phyloP scores from a whole-genome alignment of 495 filamentous ascomycete genomes.

The Articulospora tetracladia region DNA sequence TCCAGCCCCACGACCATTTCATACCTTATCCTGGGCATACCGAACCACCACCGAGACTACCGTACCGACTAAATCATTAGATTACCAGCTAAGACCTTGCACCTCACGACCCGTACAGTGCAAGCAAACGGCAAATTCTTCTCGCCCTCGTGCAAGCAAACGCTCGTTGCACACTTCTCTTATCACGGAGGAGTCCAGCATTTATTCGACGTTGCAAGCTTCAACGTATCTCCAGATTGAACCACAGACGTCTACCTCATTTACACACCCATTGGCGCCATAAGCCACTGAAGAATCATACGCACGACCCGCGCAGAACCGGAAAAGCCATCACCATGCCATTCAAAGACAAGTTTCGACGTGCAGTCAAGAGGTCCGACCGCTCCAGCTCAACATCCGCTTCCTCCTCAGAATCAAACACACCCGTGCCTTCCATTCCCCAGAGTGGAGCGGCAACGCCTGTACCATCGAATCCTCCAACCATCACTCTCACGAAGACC shows the following conservation, averaged over 20 bases:
- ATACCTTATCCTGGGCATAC: background rate
- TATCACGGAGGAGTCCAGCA: background rate
- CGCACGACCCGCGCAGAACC: background rate
- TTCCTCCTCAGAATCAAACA: constrained; percentile 1
- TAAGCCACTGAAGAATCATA: background rate
- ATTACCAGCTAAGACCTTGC: background rate
- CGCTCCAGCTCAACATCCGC: constrained; percentile 4
- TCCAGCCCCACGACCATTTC: too few species aligned
- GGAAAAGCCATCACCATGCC: constrained; percentile 1
- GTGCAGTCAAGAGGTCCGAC: background rate
- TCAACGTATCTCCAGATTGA: background rate
- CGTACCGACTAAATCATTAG: background rate
- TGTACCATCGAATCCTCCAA: background rate
- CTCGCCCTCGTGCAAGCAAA: background rate
- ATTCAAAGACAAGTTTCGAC: constrained; percentile 11
- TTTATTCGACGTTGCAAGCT: background rate
- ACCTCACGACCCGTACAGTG: background rate
- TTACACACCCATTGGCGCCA: background rate
- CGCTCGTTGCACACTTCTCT: background rate
- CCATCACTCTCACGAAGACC: constrained; percentile 12
- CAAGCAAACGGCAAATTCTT: background rate
- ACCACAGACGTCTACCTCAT: background rate
- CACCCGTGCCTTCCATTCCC: background rate
- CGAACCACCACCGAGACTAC: background rate
- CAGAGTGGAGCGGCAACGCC: background rate